Conservation (phyloP, 768 basidiomycete species). For the Sporobolomyces pararoseus region DNA sequence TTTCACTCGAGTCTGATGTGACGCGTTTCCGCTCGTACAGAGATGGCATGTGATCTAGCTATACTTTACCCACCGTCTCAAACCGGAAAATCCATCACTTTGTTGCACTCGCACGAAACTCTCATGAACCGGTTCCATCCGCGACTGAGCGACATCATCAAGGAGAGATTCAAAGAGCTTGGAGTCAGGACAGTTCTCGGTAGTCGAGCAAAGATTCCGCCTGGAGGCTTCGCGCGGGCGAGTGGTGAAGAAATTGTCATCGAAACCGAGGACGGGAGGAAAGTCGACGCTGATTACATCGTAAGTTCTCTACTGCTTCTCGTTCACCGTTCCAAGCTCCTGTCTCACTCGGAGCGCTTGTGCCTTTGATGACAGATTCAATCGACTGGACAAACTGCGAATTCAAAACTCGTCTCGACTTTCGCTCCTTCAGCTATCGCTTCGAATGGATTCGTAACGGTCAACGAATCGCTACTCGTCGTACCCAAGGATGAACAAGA, state of each 20-base stretch:
- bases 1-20: too few relatives aligned
- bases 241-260: conserved; percentile 46
- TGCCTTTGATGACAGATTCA: conserved; percentile 49
- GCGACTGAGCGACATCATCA: conserved; percentile 55
- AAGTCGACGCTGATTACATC: conserved; percentile 58
- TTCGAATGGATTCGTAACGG: conserved; percentile 52
- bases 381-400: conserved; percentile 63
- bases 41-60: conserved; percentile 64
- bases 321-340: too few relatives aligned
- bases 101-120: conserved; percentile 60
- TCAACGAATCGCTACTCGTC: conserved; percentile 59
- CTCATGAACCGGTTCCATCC: conserved; percentile 59
- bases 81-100: conserved; percentile 55
- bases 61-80: conserved; percentile 53
- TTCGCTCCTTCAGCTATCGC: conserved; percentile 45
- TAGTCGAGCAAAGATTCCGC: conserved; percentile 49
- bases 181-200: conserved; percentile 58
- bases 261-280: conserved; percentile 56
- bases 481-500: background rate
- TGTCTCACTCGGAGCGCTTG: too few relatives aligned
- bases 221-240: conserved; percentile 47
- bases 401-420: conserved; percentile 55
- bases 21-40: conserved; percentile 47
- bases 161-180: conserved; percentile 52
- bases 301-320: conserved; percentile 48